Evolutionary conservation across 306 rosid genomes (phyloP), one percentile per base, ranked within the genome.

Genomic region (Dryas octopetala): DNA sequence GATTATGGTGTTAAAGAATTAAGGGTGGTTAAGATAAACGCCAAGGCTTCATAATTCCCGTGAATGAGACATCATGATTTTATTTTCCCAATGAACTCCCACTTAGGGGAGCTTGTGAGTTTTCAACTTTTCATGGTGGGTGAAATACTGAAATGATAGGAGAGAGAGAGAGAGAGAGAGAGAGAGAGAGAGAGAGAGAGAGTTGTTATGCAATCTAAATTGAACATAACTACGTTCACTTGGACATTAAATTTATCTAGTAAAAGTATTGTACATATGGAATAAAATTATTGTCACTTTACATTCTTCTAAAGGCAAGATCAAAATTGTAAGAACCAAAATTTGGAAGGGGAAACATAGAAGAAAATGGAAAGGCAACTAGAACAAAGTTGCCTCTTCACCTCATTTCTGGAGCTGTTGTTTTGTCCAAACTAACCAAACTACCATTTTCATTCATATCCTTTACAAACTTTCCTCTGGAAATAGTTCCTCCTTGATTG

Each of bases 401-500:
- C 38, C 38, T 32, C 2, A 32, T 32, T 32, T 32, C 38, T 32
- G 38, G 2, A 1, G 38, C 38, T 32, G 23, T 23, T 32, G 38
- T 32, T 32, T 32, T 32, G 38, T 32, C 38, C 38, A 32, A 32
- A 32, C 38, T 32, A 32, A 32, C 38, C 38, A 1, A 32, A 32
- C 38, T 32, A 32, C 38, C 38, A 1, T 32, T 32, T 32, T 32
- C 38, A 32, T 32, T 32, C 38, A 2, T 17, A 19, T 38, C 16
- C 6, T 55, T 75, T 62, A 70, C 45, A 77, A 15, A 32, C 19
- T 41, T 38, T 73, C 77, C 53, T 81, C 91, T 4, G 97, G 98
- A 76, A 91, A 91, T 13, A 92, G 78, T 66, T 92, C 97, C 3
- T 90, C 98, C 85, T 92, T 95, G 43, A 90, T 80, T 58, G 79